Percentiles rank a stretch among this genome's conserved stretches.
phyloP scores from a whole-genome alignment of 2,329 filamentous ascomycete genomes.

The Cercospora sp. region DNA sequence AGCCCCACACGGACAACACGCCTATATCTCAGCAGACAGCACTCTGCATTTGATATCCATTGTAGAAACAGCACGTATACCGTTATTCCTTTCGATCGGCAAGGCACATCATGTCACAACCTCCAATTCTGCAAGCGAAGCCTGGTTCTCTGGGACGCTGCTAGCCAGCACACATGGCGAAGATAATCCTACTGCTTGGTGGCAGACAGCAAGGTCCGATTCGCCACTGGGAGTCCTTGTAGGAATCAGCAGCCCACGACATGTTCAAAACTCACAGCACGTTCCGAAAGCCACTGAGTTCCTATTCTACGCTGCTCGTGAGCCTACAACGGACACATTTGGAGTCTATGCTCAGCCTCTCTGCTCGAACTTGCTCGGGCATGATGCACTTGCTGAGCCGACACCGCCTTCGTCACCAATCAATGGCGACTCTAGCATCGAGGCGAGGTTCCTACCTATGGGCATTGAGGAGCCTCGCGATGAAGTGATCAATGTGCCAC shows the following conservation, averaged over 20 bases:
- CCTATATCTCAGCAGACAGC: constrained; percentile 13
- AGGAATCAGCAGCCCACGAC: constrained; percentile 8
- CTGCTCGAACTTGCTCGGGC: constrained; percentile 44
- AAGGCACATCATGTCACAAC: constrained; percentile 16
- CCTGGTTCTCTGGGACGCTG: constrained; percentile 28
- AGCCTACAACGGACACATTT: constrained; percentile 9
- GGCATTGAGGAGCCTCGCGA: background rate
- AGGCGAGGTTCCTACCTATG: constrained; percentile 31
- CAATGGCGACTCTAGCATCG: constrained; percentile 12
- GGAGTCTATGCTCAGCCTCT: constrained; percentile 45
- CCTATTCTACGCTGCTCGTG: constrained; percentile 47
- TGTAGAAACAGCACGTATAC: constrained; percentile 25
- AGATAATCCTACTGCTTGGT: constrained; percentile 19
- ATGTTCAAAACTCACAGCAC: background rate
- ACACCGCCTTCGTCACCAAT: constrained; percentile 34
- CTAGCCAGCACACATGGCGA: constrained; percentile 9
- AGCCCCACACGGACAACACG: background rate
- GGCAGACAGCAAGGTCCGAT: constrained; percentile 24
- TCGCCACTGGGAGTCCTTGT: constrained; percentile 26
- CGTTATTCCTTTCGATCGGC: constrained; percentile 20
- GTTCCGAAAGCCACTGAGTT: constrained; percentile 37
- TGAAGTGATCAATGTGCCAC: constrained; percentile 31
- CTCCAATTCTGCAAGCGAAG: constrained; percentile 15
- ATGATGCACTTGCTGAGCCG: constrained; percentile 12
- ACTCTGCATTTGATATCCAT: constrained; percentile 25